Conservation (phyloP, 73 alveolate species). For the Breviolum minutum region DNA sequence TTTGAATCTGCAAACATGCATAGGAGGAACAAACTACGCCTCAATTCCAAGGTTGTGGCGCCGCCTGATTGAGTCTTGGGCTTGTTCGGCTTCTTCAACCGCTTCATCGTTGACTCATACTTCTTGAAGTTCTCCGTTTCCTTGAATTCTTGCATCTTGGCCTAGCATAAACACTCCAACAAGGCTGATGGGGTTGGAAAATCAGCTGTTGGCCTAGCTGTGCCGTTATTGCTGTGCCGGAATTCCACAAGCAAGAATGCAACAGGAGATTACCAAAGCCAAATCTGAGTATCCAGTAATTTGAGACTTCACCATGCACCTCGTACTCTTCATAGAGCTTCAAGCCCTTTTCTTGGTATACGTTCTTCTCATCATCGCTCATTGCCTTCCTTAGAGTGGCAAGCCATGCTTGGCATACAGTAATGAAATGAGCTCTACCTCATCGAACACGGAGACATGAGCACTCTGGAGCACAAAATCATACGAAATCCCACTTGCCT, state of each 20-base stretch:
- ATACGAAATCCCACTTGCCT: too few species aligned
- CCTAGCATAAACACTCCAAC: background rate
- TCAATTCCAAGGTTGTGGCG: too few species aligned
- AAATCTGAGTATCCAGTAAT: too few species aligned
- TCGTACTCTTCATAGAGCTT: conserved; percentile 19
- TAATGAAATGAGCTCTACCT: background rate
- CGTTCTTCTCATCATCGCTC: conserved; percentile 29
- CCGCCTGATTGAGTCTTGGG: background rate
- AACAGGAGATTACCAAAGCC: too few species aligned
- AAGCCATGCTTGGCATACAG: background rate
- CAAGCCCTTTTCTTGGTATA: conserved; percentile 23
- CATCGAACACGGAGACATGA: background rate
- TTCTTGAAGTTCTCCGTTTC: conserved; percentile 80
- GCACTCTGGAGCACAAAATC: too few species aligned
- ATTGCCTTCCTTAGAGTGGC: conserved; percentile 18
- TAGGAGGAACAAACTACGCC: too few species aligned
- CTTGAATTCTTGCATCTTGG: conserved; percentile 8
- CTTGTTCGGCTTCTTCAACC: conserved; percentile 38
- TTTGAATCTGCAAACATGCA: too few species aligned
- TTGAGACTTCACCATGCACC: background rate
- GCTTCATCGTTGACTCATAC: background rate
- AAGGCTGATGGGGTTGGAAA: background rate
- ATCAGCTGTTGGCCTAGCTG: background rate
- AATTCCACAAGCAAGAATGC: too few species aligned
- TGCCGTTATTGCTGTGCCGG: background rate